Percentiles rank a stretch among this genome's conserved stretches.
These are phyloP conservation scores for Tympanopsis confertula DNA, from an alignment of 2,329 filamentous ascomycete genomes.

Conservation along the genomic window DNA sequence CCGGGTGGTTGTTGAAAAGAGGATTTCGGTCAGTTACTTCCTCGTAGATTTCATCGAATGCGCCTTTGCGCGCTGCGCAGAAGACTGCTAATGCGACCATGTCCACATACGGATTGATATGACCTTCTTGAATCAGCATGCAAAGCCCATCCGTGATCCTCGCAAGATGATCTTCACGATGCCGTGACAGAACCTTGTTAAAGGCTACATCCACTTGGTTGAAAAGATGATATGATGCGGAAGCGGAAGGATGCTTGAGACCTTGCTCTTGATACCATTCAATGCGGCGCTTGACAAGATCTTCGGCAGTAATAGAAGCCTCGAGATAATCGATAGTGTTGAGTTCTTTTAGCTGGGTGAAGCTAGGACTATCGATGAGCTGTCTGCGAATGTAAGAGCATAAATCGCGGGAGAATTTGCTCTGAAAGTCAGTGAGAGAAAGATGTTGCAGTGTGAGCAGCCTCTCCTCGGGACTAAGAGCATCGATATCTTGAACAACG, in stretches of 20 bases:
- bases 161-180: conserved; percentile 8
- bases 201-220: conserved; percentile 15
- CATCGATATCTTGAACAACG: neutral
- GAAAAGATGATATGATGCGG: conserved; percentile 22
- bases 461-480: neutral
- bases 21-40: conserved; percentile 44
- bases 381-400: conserved; percentile 15
- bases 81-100: conserved; percentile 38
- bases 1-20: conserved; percentile 38
- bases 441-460: neutral
- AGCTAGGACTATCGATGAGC: conserved; percentile 22
- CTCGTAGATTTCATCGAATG: conserved; percentile 42
- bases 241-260: conserved; percentile 18
- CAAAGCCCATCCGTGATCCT: conserved; percentile 15
- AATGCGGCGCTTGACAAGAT: conserved; percentile 23
- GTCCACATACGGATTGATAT: conserved; percentile 16
- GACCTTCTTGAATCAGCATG: conserved; percentile 10
- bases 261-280: conserved; percentile 26
- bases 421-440: conserved; percentile 7
- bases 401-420: conserved; percentile 12
- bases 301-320: conserved; percentile 18
- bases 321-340: conserved; percentile 25
- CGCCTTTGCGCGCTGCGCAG: conserved; percentile 35
- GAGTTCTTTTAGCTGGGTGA: conserved; percentile 23
- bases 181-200: conserved; percentile 7